Evolutionary conservation across 805 yeast species (phyloP), one percentile per base, ranked within the genome.

Genomic region (Ogataea wickerhamii): DNA sequence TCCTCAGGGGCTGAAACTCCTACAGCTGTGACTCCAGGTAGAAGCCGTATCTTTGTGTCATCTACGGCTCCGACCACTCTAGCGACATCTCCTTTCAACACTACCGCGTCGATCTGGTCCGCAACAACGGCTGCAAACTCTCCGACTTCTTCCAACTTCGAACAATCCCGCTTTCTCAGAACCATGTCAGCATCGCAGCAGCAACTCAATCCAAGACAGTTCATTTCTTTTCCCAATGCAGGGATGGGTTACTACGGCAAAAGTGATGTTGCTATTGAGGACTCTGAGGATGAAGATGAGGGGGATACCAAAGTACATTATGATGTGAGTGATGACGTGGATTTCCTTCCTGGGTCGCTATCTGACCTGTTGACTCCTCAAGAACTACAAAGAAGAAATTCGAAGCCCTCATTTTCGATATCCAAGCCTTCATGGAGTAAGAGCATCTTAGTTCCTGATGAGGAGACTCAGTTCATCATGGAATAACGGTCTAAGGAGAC

Each of bases 331-430:
- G 74, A 64, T 54, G 85, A 75, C 32, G 89, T 85, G 47, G 95
- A 85, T 54, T 83, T 78, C 49, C 83, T 88, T 3, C 97, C 97
- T 1, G 78, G 82, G 5, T 76, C 89, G 20, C 63, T 88, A 26
- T 75, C 81, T n/a, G 95, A 87, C 47, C 65, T 87, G 34, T 64
- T 89, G 34, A 86, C 95, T 0, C 94, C 95, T 0, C 84, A 78
- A 48, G 96, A 88, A 55, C 61, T 83, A 16, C 64, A 63, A 42
- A 70, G 96, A 32, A 77, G 87, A 43, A 72, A 70, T 35, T 80
- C 88, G 8, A 68, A 87, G 41, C 51, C 55, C 17, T 43, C 54
- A 14, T 35, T 33, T 34, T 37, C 46, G 18, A 27, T 27, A 6
- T 25, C 40, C 34, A 33, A 31, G 32, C 47, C 38, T 13, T 28